Evolutionary conservation across 805 yeast genomes (phyloP).

Genomic region (Isabelozyma rhagii): DNA sequence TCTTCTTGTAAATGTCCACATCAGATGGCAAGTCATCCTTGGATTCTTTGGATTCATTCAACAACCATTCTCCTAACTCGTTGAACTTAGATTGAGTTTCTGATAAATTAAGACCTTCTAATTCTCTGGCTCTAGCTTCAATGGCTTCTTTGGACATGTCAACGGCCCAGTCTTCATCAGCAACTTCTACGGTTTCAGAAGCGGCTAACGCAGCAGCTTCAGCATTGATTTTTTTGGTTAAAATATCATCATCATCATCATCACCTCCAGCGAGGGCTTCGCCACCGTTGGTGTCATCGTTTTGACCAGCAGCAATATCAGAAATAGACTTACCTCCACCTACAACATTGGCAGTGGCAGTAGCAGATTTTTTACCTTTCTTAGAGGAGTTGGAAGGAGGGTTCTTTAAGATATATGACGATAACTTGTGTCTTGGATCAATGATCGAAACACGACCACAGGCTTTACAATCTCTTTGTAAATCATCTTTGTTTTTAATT

Average conservation of each 20-base stretch:
- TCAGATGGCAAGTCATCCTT: conserved; percentile 70
- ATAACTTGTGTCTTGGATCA: conserved; percentile 82
- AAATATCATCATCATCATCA: conserved; percentile 66
- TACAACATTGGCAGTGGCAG: conserved; percentile 84
- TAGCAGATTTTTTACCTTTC: conserved; percentile 76
- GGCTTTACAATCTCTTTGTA: conserved; percentile 94
- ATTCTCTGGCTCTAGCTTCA: conserved; percentile 82
- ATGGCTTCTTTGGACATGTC: conserved; percentile 97
- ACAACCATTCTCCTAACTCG: conserved; percentile 87
- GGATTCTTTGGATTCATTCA: conserved; percentile 47
- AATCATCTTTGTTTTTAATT: conserved; percentile 67
- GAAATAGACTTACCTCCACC: conserved; percentile 83
- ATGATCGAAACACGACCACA: conserved; percentile 88
- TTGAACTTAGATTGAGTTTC: conserved; percentile 55
- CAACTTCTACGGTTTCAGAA: conserved; percentile 52
- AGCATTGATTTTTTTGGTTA: conserved; percentile 76
- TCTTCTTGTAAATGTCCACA: conserved; percentile 89
- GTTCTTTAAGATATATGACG: conserved; percentile 85
- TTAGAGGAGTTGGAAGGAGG: conserved; percentile 65
- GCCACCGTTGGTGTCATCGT: conserved; percentile 17
- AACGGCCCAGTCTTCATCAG: conserved; percentile 95
- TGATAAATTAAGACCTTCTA: conserved; percentile 59
- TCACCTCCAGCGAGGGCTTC: conserved; percentile 36
- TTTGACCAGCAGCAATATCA: conserved; percentile 63
- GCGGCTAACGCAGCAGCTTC: conserved; percentile 68